Evolutionary conservation across 1,284 basidiomycete species (phyloP).

Genomic region (Phlebopus sp.): DNA sequence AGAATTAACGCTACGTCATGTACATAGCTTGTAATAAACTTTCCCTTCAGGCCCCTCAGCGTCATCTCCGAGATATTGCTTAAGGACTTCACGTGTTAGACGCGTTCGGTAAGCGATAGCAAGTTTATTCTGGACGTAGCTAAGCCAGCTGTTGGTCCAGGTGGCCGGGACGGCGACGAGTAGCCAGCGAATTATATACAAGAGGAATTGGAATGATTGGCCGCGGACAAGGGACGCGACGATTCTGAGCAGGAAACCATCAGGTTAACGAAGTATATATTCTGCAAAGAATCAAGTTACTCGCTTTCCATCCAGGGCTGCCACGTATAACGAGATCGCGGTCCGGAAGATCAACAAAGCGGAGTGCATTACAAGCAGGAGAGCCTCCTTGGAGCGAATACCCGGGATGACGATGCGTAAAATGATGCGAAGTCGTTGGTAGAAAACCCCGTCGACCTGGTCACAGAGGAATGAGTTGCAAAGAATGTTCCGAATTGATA

Average conservation of each 20-base stretch:
- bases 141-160: slow-evolving; percentile 96
- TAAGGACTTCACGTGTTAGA: slow-evolving; percentile 81
- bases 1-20: slow-evolving; percentile 22
- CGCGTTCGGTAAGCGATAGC: slow-evolving; percentile 90
- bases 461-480: slow-evolving; percentile 3
- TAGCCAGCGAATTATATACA: slow-evolving; percentile 88
- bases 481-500: neutral
- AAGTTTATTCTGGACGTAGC: slow-evolving; percentile 92
- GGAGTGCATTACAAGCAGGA: slow-evolving; percentile 85
- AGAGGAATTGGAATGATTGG: slow-evolving; percentile 75
- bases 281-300: slow-evolving; percentile 26
- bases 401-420: slow-evolving; percentile 89
- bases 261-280: neutral
- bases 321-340: slow-evolving; percentile 92
- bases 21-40: slow-evolving; percentile 90
- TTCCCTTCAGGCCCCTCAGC: slow-evolving; percentile 62
- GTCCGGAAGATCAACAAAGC: slow-evolving; percentile 87
- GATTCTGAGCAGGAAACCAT: slow-evolving; percentile 53
- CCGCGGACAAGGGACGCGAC: slow-evolving; percentile 94
- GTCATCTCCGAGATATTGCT: slow-evolving; percentile 80
- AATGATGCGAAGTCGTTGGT: slow-evolving; percentile 74
- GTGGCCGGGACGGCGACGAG: slow-evolving; percentile 94
- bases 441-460: slow-evolving; percentile 91
- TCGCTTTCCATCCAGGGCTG: slow-evolving; percentile 89
- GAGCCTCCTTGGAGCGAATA: slow-evolving; percentile 81